phyloP scores from a whole-genome alignment of 2,329 filamentous ascomycete genomes.

The Paecilomyces fulvus region DNA sequence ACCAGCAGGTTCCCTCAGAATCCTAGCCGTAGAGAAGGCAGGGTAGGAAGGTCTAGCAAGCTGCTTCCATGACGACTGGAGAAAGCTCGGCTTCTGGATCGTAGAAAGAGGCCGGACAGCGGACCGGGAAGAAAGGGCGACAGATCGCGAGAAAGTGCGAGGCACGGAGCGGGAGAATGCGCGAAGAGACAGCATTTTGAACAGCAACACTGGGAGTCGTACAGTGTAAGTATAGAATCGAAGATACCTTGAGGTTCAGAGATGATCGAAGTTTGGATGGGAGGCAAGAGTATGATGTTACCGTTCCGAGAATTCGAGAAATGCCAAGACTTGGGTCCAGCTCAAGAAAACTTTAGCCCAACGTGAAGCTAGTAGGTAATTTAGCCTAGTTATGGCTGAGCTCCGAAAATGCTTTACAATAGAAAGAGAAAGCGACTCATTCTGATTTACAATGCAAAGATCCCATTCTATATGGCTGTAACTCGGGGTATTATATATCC shows the following conservation, averaged over 20 bases:
- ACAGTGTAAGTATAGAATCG: neutral
- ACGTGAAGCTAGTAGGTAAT: no score
- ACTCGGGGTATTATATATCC: neutral
- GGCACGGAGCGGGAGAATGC: slow-evolving; percentile 58
- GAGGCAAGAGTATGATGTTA: slow-evolving; percentile 7
- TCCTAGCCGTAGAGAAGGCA: slow-evolving; percentile 39
- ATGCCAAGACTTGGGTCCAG: slow-evolving; percentile 12
- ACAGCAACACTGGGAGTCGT: neutral
- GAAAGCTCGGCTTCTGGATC: slow-evolving; percentile 42
- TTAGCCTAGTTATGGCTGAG: no score
- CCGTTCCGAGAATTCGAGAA: slow-evolving; percentile 13
- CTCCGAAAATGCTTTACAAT: no score
- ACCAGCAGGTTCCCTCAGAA: slow-evolving; percentile 36
- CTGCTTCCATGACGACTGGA: slow-evolving; percentile 43
- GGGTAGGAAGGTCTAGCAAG: slow-evolving; percentile 32
- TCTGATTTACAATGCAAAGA: neutral
- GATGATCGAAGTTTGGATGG: slow-evolving; percentile 1
- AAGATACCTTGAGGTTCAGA: neutral
- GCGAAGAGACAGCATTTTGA: slow-evolving; percentile 62
- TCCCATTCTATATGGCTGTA: neutral
- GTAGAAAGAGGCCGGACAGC: slow-evolving; percentile 43
- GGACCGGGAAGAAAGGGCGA: slow-evolving; percentile 41
- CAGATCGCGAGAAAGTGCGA: slow-evolving; percentile 50
- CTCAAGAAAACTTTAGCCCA: slow-evolving; percentile 4
- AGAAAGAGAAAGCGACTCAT: neutral